Conservation (phyloP, 805 yeast species). For the Starmerella riodocensis region DNA sequence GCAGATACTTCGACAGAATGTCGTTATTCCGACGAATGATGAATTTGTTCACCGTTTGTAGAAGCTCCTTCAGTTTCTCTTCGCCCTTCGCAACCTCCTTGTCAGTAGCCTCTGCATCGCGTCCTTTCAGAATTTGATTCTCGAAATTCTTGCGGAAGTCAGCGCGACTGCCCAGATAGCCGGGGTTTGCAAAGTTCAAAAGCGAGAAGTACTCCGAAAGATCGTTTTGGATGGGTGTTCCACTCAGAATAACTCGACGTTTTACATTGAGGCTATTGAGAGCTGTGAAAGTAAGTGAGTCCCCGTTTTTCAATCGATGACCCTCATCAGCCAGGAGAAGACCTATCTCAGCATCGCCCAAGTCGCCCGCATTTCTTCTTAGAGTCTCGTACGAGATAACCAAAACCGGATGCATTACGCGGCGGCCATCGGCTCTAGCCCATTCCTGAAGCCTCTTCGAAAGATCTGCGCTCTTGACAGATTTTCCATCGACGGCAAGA, state of each 20-base stretch:
- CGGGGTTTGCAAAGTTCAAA: conserved; percentile 87
- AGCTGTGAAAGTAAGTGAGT: conserved; percentile 79
- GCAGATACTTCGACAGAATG: conserved; percentile 81
- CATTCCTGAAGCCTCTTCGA: conserved; percentile 59
- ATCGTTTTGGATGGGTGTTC: conserved; percentile 95
- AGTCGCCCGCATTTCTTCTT: conserved; percentile 65
- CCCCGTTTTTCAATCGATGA: conserved; percentile 75
- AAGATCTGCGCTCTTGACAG: conserved; percentile 54
- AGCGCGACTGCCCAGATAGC: conserved; percentile 66
- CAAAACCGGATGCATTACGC: conserved; percentile 81
- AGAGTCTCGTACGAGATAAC: conserved; percentile 91
- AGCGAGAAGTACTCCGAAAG: conserved; percentile 85
- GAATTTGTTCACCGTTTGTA: conserved; percentile 68
- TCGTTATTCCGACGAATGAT: conserved; percentile 94
- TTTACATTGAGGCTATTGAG: conserved; percentile 71
- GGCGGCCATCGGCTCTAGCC: conserved; percentile 79
- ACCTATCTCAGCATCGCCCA: conserved; percentile 71
- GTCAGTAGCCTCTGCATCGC: conserved; percentile 84
- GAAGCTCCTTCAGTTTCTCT: conserved; percentile 51
- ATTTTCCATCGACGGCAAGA: conserved; percentile 81
- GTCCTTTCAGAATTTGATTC: conserved; percentile 60
- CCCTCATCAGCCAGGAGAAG: conserved; percentile 78
- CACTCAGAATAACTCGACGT: conserved; percentile 82
- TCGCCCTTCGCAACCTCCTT: conserved; percentile 60
- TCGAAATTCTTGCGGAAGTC: conserved; percentile 84